phyloP scores from a whole-genome alignment of 371 early-diverging fungal species.

The Mortierella sp. region DNA sequence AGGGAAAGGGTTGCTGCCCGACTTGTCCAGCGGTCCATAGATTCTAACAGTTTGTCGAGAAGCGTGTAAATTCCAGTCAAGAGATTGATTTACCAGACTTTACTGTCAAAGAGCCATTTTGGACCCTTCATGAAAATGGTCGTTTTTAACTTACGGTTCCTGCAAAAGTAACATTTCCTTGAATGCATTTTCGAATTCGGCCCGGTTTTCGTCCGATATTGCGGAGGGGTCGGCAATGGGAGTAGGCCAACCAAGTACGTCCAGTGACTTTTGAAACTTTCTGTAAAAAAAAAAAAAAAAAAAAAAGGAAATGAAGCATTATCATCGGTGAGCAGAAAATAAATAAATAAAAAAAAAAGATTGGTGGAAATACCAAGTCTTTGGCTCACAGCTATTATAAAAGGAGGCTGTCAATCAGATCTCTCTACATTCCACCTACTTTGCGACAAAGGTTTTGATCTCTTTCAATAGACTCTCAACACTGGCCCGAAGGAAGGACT shows the following conservation, averaged over 20 bases:
- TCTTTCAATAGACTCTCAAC: constrained; percentile 54
- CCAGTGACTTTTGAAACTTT: constrained; percentile 58
- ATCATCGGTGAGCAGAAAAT: no score
- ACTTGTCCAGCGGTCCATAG: constrained; percentile 19
- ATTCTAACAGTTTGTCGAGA: neutral
- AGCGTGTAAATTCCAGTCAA: no score
- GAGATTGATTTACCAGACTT: no score
- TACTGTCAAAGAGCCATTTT: no score
- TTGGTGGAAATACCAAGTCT: no score
- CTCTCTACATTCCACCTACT: constrained; percentile 30
- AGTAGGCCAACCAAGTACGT: constrained; percentile 63
- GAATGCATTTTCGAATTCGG: constrained; percentile 57
- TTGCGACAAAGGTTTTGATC: constrained; percentile 53
- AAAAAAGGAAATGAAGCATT: neutral
- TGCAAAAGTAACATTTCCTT: constrained; percentile 57
- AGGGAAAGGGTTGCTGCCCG: constrained; percentile 17
- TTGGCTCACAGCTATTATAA: no score
- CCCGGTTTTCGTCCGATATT: constrained; percentile 50
- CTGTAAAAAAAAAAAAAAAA: constrained; percentile 22
- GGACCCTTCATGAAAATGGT: neutral
- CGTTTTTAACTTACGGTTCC: constrained; percentile 52
- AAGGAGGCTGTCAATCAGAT: neutral
- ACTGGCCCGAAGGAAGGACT: constrained; percentile 38
- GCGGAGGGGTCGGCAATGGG: constrained; percentile 58
- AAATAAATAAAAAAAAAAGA: no score